Evolutionary conservation across 73 alveolate species (phyloP).

Genomic region (Stentor coeruleus): DNA sequence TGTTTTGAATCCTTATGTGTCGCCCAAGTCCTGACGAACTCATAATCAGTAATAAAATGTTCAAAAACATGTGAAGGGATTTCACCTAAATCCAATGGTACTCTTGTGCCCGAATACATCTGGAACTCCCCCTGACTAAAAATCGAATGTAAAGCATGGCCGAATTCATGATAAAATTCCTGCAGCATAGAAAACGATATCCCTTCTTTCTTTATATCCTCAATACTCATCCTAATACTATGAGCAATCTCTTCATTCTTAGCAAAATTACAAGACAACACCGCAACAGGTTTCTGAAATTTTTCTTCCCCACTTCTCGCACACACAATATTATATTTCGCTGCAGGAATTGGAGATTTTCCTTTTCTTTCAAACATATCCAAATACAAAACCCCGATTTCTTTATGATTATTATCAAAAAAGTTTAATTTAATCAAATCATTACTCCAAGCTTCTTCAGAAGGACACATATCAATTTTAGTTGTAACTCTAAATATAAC

Average conservation of each 20-base stretch:
- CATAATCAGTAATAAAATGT: slow-evolving; percentile 37
- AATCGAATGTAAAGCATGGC: slow-evolving; percentile 54
- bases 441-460: slow-evolving; percentile 28
- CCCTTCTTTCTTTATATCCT: background rate
- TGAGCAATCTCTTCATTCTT: background rate
- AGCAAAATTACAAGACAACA: slow-evolving; percentile 9
- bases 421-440: background rate
- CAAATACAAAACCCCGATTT: slow-evolving; percentile 27
- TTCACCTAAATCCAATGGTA: slow-evolving; percentile 42
- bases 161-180: slow-evolving; percentile 57
- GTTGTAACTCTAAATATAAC: background rate
- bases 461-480: background rate
- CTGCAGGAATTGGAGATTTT: slow-evolving; percentile 22
- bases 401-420: slow-evolving; percentile 13
- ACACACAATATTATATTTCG: slow-evolving; percentile 29
- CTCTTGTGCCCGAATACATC: slow-evolving; percentile 48
- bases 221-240: background rate
- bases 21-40: slow-evolving; percentile 35
- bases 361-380: slow-evolving; percentile 37
- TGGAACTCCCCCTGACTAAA: slow-evolving; percentile 35
- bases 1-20: background rate
- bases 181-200: slow-evolving; percentile 28
- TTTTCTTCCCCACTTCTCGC: background rate
- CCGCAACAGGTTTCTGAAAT: slow-evolving; percentile 32
- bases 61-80: slow-evolving; percentile 52